Evolutionary conservation across 805 yeast genomes (phyloP).

Genomic region (Saturnispora dispora): DNA sequence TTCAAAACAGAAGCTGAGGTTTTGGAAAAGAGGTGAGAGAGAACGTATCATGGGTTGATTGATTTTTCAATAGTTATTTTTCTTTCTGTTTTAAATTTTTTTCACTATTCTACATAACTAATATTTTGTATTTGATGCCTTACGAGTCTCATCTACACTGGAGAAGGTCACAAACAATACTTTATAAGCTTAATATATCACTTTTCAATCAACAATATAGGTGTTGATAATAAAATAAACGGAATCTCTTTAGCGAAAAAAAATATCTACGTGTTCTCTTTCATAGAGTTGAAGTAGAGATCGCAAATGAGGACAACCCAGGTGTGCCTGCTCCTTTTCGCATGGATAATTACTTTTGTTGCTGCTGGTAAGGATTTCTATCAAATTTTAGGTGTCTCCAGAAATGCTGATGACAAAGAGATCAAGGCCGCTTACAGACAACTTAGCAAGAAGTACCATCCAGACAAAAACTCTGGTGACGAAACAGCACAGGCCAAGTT

Average conservation of each 20-base stretch:
- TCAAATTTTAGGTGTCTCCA: constrained; percentile 57
- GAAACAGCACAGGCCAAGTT: constrained; percentile 80
- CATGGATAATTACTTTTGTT: constrained; percentile 12
- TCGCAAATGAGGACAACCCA: not conserved
- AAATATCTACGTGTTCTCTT: not conserved
- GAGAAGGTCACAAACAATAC: not conserved
- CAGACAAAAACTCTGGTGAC: constrained; percentile 83
- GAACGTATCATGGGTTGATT: not conserved
- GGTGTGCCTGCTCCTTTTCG: not conserved
- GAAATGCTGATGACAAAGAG: constrained; percentile 65
- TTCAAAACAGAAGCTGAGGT: not conserved
- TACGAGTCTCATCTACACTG: not conserved
- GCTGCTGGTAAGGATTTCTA: constrained; percentile 36
- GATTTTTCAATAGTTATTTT: not conserved
- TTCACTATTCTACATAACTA: not conserved
- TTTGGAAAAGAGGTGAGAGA: constrained; percentile 10
- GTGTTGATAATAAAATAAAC: not conserved
- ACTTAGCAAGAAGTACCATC: constrained; percentile 80
- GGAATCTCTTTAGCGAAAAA: not conserved
- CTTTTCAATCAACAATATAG: not conserved
- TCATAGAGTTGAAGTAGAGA: not conserved
- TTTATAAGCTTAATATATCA: not conserved
- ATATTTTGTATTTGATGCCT: not conserved
- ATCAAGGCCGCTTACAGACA: constrained; percentile 80
- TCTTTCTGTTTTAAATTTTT: not conserved